Conservation (phyloP, 495 filamentous ascomycete genomes). For the Geoglossum glabrum region DNA sequence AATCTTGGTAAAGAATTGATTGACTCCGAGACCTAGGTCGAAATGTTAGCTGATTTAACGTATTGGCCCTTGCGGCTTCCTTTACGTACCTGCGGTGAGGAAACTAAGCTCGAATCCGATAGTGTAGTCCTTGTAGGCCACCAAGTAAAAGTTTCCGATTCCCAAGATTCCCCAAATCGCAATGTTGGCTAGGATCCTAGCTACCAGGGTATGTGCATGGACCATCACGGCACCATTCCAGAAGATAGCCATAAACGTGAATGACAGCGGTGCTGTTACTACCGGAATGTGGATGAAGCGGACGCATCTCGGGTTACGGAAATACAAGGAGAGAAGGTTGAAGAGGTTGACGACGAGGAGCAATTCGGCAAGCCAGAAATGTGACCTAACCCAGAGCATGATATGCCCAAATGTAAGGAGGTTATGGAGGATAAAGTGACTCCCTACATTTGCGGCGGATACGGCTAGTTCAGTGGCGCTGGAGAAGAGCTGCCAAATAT, state of each 20-base stretch:
- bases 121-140: conserved; percentile 56
- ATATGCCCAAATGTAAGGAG: conserved; percentile 59
- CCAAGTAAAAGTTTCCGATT: conserved; percentile 52
- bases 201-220: conserved; percentile 33
- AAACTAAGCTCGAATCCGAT: conserved; percentile 61
- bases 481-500: conserved; percentile 57
- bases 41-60: conserved; percentile 2
- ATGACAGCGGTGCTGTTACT: conserved; percentile 60
- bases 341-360: conserved; percentile 61
- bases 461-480: conserved; percentile 35
- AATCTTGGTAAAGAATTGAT: conserved; percentile 47
- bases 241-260: conserved; percentile 64
- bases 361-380: conserved; percentile 53
- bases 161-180: conserved; percentile 65
- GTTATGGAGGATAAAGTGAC: conserved; percentile 74
- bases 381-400: conserved; percentile 56
- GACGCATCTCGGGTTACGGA: conserved; percentile 48
- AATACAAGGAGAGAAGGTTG: conserved; percentile 57
- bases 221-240: conserved; percentile 75
- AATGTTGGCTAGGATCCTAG: conserved; percentile 62
- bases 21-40: conserved; percentile 42
- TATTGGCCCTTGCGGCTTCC: neutral
- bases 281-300: conserved; percentile 53
- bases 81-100: conserved; percentile 38
- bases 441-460: conserved; percentile 54